phyloP scores from a whole-genome alignment of 2,329 filamentous ascomycete genomes.

The Sclerotinia spermophila region DNA sequence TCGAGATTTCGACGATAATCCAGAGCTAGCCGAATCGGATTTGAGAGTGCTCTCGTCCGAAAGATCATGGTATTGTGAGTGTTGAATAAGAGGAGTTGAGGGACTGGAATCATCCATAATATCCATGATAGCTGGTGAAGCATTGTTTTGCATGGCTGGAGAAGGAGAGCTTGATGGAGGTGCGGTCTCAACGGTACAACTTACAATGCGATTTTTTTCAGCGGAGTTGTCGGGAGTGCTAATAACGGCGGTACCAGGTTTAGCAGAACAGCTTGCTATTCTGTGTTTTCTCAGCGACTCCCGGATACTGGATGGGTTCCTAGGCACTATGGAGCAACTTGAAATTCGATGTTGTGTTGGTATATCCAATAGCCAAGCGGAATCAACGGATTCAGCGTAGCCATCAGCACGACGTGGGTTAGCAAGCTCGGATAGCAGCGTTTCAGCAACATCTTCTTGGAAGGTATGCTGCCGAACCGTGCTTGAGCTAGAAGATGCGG shows the following conservation, averaged over 20 bases:
- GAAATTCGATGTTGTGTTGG: conserved; percentile 13
- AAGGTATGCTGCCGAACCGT: conserved; percentile 1
- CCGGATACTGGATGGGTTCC: background rate
- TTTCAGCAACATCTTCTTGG: background rate
- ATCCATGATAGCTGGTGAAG: background rate
- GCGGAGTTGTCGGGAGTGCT: background rate
- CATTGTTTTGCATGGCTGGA: background rate
- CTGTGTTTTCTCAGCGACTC: background rate
- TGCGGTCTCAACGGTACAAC: conserved; percentile 2
- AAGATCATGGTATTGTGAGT: background rate
- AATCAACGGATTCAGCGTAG: background rate
- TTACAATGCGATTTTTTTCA: background rate
- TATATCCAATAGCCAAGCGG: background rate
- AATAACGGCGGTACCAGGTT: background rate
- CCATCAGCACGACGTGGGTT: background rate
- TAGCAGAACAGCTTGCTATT: conserved; percentile 10
- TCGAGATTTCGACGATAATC: background rate
- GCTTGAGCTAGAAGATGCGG: background rate
- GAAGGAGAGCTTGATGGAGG: background rate
- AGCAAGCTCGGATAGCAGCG: background rate
- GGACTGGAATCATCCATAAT: background rate
- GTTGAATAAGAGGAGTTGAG: conserved; percentile 6
- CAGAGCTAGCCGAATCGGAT: background rate
- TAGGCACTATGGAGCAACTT: background rate
- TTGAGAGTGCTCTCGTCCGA: background rate